Evolutionary conservation across 2,329 filamentous ascomycete species (phyloP).

Genomic region (Talaromyces verruculosus): DNA sequence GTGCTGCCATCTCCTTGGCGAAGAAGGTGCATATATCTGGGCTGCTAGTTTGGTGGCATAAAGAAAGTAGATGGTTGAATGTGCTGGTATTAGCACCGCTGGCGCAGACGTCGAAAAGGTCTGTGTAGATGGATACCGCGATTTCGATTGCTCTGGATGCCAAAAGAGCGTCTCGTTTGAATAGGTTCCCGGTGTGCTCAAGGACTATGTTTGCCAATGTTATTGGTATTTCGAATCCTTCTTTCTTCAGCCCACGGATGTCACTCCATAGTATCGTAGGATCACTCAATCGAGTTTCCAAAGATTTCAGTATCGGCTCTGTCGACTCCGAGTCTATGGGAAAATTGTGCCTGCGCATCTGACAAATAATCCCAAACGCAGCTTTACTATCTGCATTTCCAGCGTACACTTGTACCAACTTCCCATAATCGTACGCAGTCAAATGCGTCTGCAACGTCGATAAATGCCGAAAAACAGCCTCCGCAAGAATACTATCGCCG

Average conservation of each 20-base stretch:
- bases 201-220: conserved; percentile 51
- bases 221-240: conserved; percentile 50
- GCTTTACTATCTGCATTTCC: conserved; percentile 60
- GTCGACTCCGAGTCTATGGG: conserved; percentile 61
- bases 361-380: conserved; percentile 68
- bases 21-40: conserved; percentile 62
- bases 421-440: conserved; percentile 73
- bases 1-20: conserved; percentile 60
- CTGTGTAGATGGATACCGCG: conserved; percentile 62
- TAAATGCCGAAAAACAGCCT: conserved; percentile 67
- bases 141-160: conserved; percentile 40
- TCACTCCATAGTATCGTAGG: conserved; percentile 55
- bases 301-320: conserved; percentile 58
- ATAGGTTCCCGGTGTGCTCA: conserved; percentile 50
- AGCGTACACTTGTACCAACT: conserved; percentile 70
- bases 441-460: conserved; percentile 53
- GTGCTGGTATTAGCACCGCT: conserved; percentile 48
- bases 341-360: conserved; percentile 68
- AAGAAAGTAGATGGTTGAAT: conserved; percentile 61
- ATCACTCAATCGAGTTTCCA: conserved; percentile 51
- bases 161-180: conserved; percentile 31
- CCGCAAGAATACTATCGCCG: conserved; percentile 67
- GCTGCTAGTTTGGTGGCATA: conserved; percentile 47
- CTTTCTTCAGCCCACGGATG: conserved; percentile 57
- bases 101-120: conserved; percentile 54